Conservation (phyloP, 2,329 filamentous ascomycete species). For the Alternaria gansuensis region DNA sequence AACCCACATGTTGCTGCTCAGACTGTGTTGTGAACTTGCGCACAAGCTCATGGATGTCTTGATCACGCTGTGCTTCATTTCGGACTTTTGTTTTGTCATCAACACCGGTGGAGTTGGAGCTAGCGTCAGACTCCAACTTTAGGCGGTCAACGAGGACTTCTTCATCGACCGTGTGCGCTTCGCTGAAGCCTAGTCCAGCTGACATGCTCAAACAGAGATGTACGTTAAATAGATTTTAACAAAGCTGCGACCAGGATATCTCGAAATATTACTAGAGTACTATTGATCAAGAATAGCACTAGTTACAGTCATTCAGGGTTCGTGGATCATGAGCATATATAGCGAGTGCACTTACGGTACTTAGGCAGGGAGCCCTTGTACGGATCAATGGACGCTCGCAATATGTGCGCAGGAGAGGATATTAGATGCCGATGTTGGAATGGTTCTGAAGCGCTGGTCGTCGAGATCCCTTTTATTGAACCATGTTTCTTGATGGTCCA, state of each 20-base stretch:
- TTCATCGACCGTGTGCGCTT: neutral
- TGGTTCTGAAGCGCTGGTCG: neutral
- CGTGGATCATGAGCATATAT: neutral
- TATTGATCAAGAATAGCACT: constrained; percentile 1
- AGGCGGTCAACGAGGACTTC: neutral
- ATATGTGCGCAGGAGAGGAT: neutral
- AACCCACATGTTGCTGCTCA: constrained; percentile 45
- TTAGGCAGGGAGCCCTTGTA: neutral
- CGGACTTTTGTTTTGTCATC: constrained; percentile 1
- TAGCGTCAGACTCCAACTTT: constrained; percentile 20
- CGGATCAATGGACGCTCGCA: neutral
- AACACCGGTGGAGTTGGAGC: constrained; percentile 12
- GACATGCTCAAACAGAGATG: constrained; percentile 12
- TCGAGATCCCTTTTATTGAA: neutral
- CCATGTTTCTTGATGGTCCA: neutral
- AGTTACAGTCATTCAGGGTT: neutral
- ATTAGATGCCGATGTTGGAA: neutral
- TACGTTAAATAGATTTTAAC: neutral
- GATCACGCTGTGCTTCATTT: constrained; percentile 23
- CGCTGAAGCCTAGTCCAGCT: neutral
- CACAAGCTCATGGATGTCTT: constrained; percentile 47
- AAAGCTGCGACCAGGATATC: neutral
- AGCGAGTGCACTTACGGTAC: neutral
- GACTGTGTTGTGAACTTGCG: constrained; percentile 47
- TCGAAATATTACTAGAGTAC: neutral